Evolutionary conservation across 106 monocot species (phyloP).

Genomic region (Gastrodia elata): DNA sequence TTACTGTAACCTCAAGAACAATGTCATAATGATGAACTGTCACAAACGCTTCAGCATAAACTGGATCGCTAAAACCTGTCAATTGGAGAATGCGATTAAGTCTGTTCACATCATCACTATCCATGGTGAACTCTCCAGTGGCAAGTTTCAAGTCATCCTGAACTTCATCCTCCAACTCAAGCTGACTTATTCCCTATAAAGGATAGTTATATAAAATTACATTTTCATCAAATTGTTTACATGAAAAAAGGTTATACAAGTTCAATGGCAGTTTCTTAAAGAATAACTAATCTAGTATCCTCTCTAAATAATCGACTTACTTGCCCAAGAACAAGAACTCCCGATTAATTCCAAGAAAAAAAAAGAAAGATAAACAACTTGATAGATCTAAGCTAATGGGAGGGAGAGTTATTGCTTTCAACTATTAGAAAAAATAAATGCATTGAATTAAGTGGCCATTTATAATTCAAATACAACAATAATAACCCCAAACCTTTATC

Average conservation of each 20-base stretch:
- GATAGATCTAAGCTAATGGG: too few species aligned
- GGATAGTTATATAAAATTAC: neutral
- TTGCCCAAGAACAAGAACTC: neutral
- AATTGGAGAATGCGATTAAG: conserved; percentile 84
- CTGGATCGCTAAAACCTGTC: conserved; percentile 87
- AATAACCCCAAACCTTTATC: too few species aligned
- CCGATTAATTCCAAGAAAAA: neutral
- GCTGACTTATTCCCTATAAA: conserved; percentile 81
- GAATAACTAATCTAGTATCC: neutral
- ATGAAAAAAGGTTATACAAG: neutral
- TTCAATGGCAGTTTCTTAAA: neutral
- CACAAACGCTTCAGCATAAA: conserved; percentile 91
- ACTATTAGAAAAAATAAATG: too few species aligned
- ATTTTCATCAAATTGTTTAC: neutral
- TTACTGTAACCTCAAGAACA: conserved; percentile 88
- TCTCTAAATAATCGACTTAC: neutral
- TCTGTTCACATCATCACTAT: conserved; percentile 72
- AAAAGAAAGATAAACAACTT: neutral
- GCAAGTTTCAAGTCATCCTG: conserved; percentile 92
- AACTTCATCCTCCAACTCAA: conserved; percentile 89
- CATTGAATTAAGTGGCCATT: too few species aligned
- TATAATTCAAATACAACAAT: too few species aligned
- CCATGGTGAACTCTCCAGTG: conserved; percentile 84
- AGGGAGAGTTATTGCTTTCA: too few species aligned
- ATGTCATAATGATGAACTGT: conserved; percentile 95